Percentiles rank a stretch among this genome's conserved stretches.
phyloP scores from a whole-genome alignment of 345 rosid species.

The Pistacia vera region DNA sequence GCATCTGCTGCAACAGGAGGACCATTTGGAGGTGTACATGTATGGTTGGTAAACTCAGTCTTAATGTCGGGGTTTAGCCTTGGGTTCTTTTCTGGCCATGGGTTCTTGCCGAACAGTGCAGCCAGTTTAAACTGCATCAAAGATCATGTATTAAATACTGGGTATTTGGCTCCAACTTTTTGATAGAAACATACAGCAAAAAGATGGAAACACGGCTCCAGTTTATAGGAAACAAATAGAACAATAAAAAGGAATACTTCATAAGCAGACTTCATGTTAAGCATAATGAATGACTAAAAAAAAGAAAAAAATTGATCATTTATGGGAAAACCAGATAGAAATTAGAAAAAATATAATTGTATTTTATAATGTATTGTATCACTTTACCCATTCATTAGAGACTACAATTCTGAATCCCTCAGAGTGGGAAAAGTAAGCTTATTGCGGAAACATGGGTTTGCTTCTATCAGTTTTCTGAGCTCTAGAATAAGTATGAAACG shows the following conservation, averaged over 20 bases:
- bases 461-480: conserved; percentile 74
- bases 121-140: conserved; percentile 79
- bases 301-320: background rate
- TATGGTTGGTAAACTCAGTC: conserved; percentile 74
- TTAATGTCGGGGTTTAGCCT: conserved; percentile 86
- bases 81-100: conserved; percentile 46
- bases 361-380: background rate
- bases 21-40: conserved; percentile 67
- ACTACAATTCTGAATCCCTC: conserved; percentile 66
- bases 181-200: background rate
- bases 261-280: background rate
- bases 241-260: background rate
- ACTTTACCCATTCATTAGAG: conserved; percentile 68
- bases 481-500: conserved; percentile 66
- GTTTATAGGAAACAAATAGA: background rate
- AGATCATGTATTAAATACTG: conserved; percentile 2
- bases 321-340: background rate
- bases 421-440: conserved; percentile 66
- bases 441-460: conserved; percentile 74
- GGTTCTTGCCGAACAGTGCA: conserved; percentile 33
- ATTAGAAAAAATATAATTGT: background rate
- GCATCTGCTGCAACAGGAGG: conserved; percentile 63
- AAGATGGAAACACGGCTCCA: background rate
- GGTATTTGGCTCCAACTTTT: background rate
- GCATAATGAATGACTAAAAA: conserved; percentile 2